Evolutionary conservation across 1,284 basidiomycete genomes (phyloP), one percentile per base, ranked within the genome.

Genomic region (Fistulina hepatica): DNA sequence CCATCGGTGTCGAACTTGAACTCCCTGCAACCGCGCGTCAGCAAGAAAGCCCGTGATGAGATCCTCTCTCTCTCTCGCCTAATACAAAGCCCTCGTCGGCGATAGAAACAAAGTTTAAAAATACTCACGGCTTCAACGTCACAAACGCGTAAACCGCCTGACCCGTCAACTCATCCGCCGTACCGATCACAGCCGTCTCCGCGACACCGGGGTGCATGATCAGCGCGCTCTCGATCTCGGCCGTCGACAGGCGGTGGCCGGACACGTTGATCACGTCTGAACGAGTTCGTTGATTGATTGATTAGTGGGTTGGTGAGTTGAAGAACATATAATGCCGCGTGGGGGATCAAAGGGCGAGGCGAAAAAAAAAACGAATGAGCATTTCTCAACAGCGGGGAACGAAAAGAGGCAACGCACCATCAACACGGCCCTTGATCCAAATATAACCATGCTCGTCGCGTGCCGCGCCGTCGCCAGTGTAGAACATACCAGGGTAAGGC

Each of bases 341-440:
- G n/a, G n/a, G n/a, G n/a, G n/a, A n/a, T n/a, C n/a, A n/a, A n/a
- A n/a, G n/a, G n/a, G n/a, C n/a, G n/a, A n/a, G n/a, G n/a, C n/a
- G n/a, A n/a, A 24, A 34, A 34, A 17, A 11, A 24, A 21, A 37
- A 16, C 12, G 11, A 19, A 17, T 11, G 11, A 12, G 15, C 8
- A 15, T 2, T 13, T 19, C 15, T 8, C 20, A 25, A 11, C 16
- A 28, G 16, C 19, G 37, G 20, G 21, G 31, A 42, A 36, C 34
- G n/a, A 34, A 22, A 27, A 33, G 21, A 43, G 49, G 44, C 30
- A 39, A 61, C 81, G 52, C 54, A 81, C 88, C 91, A 60, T 98
- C 94, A 30, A 98, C 81, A 52, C 94, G 82, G 37, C 94, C 94
- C 64, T 92, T 93, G 65, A 98, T 97, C 91, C 91, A 95, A 56